Conservation (phyloP, 1,139 yeast genomes). For the Entelexis paramagnoliae region DNA sequence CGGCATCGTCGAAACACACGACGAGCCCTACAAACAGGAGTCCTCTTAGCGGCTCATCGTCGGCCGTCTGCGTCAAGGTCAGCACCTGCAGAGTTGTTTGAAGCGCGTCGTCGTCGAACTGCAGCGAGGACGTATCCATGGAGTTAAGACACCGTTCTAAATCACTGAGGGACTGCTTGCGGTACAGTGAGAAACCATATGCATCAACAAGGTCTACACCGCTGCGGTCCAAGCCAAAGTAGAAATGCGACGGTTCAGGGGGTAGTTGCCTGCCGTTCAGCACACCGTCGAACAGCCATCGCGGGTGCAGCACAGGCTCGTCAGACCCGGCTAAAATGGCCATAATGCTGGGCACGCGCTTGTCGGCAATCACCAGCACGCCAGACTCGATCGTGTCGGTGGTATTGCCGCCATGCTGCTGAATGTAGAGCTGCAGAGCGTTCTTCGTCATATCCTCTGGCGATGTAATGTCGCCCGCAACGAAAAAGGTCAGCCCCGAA, state of each 20-base stretch:
- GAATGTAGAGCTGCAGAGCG: constrained; percentile 26
- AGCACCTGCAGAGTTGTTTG: background rate
- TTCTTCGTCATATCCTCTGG: constrained; percentile 24
- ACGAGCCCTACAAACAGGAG: background rate
- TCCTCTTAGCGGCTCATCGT: background rate
- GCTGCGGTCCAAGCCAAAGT: constrained; percentile 29
- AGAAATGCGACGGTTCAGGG: constrained; percentile 52
- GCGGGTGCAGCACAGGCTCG: constrained; percentile 52
- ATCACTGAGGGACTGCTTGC: constrained; percentile 27
- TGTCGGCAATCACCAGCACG: constrained; percentile 42
- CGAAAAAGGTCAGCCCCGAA: constrained; percentile 23
- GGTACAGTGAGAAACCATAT: constrained; percentile 47
- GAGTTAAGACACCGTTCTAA: constrained; percentile 11
- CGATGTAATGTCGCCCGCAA: constrained; percentile 26
- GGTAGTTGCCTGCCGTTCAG: constrained; percentile 37
- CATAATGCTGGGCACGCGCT: constrained; percentile 38
- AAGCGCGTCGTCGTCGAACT: background rate
- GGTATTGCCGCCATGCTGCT: constrained; percentile 29
- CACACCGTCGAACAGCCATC: constrained; percentile 66
- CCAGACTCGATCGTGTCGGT: constrained; percentile 23
- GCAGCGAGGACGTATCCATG: constrained; percentile 7
- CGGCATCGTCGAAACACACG: background rate
- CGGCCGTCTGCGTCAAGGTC: background rate
- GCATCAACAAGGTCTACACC: constrained; percentile 33
- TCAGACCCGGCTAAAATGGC: constrained; percentile 36